Base-by-base conservation (phyloP, 805 yeast genomes). In the Saccharomycopsis capsularis region DNA sequence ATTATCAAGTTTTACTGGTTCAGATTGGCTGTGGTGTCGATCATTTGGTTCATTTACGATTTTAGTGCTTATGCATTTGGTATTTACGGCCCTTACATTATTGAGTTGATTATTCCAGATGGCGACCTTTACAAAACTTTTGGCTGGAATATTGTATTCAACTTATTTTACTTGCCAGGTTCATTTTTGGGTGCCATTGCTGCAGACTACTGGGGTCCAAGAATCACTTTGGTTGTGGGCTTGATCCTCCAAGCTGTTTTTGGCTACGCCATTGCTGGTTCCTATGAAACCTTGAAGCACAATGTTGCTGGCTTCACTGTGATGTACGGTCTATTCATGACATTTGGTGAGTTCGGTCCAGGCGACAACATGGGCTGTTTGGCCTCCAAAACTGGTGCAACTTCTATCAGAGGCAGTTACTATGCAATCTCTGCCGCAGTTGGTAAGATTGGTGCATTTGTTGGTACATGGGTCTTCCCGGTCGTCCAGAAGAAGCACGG, bases 361-460 rank as follows among this genome's bases (percentile, higher is more conserved):
- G 98, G 97, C 68, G 87, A 89, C 67, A 86, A 85, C 67, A 83
- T 85, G 64, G 97, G 97, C 57, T 69, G 86, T 49, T 71, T 90
- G 54, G 95, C 95, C 23, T 76, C 95, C 38, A 90, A 90, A 68
- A 83, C 95, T 11, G 75, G 82, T 42, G 85, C 96, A 40, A 82
- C 96, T 9, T 82, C 95, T 24, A 75, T 89, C 49, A 82, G 96
- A 70, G 97, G 96, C 51, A 85, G 84, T 59, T 86, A 84, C 67
- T 90, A 90, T 63, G 93, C 93, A 59, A 73, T 88, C 57, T 91
- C 95, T 40, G 96, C 97, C 49, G 96, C 96, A 23, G 59, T 81
- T 48, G 97, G 96, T 60, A 90, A 90, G 65, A 71, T 87, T 52
- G 97, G 97, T 62, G 97, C 96, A 1, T 89, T 90, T 61, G 85